phyloP scores from a whole-genome alignment of 2,329 filamentous ascomycete species.

The Nigrospora oryzae region DNA sequence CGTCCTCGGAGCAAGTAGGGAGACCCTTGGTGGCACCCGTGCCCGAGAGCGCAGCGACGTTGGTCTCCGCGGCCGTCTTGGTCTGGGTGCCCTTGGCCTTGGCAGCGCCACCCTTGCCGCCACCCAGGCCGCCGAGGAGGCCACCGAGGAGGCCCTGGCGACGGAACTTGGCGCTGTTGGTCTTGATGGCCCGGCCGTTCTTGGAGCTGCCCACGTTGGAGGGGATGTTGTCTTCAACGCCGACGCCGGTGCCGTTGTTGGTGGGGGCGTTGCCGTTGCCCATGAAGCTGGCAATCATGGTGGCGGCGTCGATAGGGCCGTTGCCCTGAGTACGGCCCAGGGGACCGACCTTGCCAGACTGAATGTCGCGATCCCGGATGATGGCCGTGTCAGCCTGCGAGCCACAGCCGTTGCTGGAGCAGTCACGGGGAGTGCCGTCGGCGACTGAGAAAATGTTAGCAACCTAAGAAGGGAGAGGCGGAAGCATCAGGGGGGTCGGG shows the following conservation, averaged over 20 bases:
- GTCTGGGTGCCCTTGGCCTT: conserved; percentile 35
- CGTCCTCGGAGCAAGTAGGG: conserved; percentile 52
- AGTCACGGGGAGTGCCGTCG: conserved; percentile 62
- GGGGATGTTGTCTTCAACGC: conserved; percentile 35
- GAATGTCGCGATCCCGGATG: conserved; percentile 53
- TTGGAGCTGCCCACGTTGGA: conserved; percentile 2
- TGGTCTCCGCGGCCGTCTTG: conserved; percentile 32
- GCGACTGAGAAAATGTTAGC: conserved; percentile 29
- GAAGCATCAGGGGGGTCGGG: background rate
- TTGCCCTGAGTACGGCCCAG: conserved; percentile 56
- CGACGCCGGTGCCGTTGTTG: conserved; percentile 28
- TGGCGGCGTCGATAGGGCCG: conserved; percentile 48
- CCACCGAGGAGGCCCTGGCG: conserved; percentile 14
- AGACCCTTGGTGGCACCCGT: conserved; percentile 43
- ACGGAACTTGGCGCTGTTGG: conserved; percentile 13
- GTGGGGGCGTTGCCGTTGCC: conserved; percentile 27
- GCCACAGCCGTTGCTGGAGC: conserved; percentile 50
- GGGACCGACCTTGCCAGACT: conserved; percentile 42
- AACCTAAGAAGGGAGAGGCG: background rate
- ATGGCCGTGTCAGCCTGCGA: conserved; percentile 65
- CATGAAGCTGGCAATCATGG: conserved; percentile 55
- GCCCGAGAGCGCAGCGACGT: conserved; percentile 46
- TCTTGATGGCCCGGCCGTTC: conserved; percentile 1
- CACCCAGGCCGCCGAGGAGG: conserved; percentile 18
- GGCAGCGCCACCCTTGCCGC: conserved; percentile 17